Evolutionary conservation across 2,329 filamentous ascomycete genomes (phyloP), one percentile per base, ranked within the genome.

Genomic region (Penicillium sp.): DNA sequence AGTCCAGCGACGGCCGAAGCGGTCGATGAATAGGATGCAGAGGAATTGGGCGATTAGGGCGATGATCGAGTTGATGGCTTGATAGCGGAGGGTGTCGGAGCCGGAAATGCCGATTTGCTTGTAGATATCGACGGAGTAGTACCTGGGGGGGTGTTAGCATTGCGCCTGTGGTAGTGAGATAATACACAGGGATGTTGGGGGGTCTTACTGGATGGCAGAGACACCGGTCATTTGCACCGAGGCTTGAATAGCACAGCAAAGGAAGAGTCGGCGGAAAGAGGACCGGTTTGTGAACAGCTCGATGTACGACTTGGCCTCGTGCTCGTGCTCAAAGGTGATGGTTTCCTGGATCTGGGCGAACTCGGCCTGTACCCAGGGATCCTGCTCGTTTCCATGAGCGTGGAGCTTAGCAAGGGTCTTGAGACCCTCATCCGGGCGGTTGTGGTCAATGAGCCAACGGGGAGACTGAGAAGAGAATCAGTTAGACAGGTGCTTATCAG

Each of bases 141-240:
- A 92, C 61, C 74, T 75, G 56, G 11, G 12, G 12, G 5, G n/a
- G 20, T n/a, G 34, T 52, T 25, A 52, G 17, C 5, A 17, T 20
- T 8, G 48, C 6, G 15, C 10, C 10, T 4, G 35, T 5, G 4
- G 8, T 12, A 22, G 28, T 15, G 12, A 8, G 8, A 22, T 4
- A 6, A 5, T 20, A 62, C 17, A 31, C 28, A 31, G 63, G 56
- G 15, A 20, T 0, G n/a, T 20, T 20, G 20, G 20, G 12, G 22
- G 8, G 3, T 59, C 72, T 70, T 64, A 76, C 70, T 92, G 89
- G 64, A 92, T 91, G 1, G 88, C 87, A 1, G 82, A 85, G 0
- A 89, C 88, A 64, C 90, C 90, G 0, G 90, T 92, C 88, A 93
- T 91, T 72, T 92, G 90, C 2, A 88, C 81, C 0, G 85, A 86